These are phyloP conservation scores for Coccinonectria pachysandricola DNA, from an alignment of 2,329 filamentous ascomycete species.

Conservation along the genomic window DNA sequence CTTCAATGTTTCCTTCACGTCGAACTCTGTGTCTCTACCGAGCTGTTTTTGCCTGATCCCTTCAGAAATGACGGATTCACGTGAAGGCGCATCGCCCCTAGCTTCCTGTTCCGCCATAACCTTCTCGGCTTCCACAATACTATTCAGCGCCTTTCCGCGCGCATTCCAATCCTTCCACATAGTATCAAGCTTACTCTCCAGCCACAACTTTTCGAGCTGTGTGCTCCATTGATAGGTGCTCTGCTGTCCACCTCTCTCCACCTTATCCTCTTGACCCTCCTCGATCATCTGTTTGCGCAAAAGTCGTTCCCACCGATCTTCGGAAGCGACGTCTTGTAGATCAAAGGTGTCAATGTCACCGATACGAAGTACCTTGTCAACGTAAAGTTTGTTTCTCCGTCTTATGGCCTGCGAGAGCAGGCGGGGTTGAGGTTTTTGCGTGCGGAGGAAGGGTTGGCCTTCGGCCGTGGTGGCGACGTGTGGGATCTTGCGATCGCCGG, in stretches of 20 bases:
- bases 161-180: slow-evolving; percentile 30
- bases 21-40: no score
- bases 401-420: slow-evolving; percentile 48
- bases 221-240: slow-evolving; percentile 22
- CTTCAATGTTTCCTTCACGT: neutral
- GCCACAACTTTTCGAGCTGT: slow-evolving; percentile 23
- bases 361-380: slow-evolving; percentile 28
- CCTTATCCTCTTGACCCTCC: slow-evolving; percentile 6
- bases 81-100: no score
- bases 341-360: slow-evolving; percentile 30
- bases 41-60: no score
- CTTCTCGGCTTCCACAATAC: slow-evolving; percentile 31
- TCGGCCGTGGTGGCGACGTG: slow-evolving; percentile 41
- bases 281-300: slow-evolving; percentile 19
- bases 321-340: slow-evolving; percentile 20
- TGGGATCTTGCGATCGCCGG: slow-evolving; percentile 38
- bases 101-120: slow-evolving; percentile 14
- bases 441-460: slow-evolving; percentile 53
- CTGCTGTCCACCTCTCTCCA: slow-evolving; percentile 3
- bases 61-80: no score
- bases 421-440: slow-evolving; percentile 53
- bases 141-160: slow-evolving; percentile 28
- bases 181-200: slow-evolving; percentile 19
- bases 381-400: slow-evolving; percentile 36
- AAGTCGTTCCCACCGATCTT: slow-evolving; percentile 40